Conservation (phyloP, 768 basidiomycete genomes). For the Lepiota brunneoincarnata region DNA sequence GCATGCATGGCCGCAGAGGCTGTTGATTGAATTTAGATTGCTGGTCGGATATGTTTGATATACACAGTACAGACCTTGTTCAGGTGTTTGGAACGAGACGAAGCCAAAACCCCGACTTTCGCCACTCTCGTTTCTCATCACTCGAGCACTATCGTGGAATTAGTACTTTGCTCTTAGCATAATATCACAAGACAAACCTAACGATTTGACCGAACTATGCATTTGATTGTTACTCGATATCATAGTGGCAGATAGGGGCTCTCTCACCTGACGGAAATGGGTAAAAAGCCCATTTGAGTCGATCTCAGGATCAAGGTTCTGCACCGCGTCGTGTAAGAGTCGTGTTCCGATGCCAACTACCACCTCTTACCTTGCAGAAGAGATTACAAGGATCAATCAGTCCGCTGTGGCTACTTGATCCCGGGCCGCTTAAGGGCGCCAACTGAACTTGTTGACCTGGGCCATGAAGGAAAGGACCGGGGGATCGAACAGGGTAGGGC, state of each 20-base stretch:
- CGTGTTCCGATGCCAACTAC: neutral
- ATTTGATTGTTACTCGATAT: conserved; percentile 15
- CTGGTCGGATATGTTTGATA: conserved; percentile 9
- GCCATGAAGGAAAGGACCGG: conserved; percentile 70
- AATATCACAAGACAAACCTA: conserved; percentile 41
- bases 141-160: conserved; percentile 63
- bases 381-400: conserved; percentile 89
- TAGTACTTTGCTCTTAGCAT: neutral
- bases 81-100: conserved; percentile 81
- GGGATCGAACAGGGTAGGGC: conserved; percentile 45
- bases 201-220: conserved; percentile 84
- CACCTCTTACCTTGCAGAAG: conserved; percentile 70
- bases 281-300: conserved; percentile 83
- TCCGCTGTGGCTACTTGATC: conserved; percentile 81
- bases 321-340: conserved; percentile 8
- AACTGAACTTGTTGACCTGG: conserved; percentile 90
- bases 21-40: conserved; percentile 23
- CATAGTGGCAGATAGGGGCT: conserved; percentile 6
- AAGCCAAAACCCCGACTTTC: conserved; percentile 90
- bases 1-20: conserved; percentile 70
- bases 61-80: conserved; percentile 55
- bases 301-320: conserved; percentile 85
- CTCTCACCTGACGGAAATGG: conserved; percentile 73
- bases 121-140: conserved; percentile 84
- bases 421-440: conserved; percentile 70